Evolutionary conservation across 768 basidiomycete species (phyloP), one percentile per base, ranked within the genome.

Genomic region (Agrocybe chaxingu): DNA sequence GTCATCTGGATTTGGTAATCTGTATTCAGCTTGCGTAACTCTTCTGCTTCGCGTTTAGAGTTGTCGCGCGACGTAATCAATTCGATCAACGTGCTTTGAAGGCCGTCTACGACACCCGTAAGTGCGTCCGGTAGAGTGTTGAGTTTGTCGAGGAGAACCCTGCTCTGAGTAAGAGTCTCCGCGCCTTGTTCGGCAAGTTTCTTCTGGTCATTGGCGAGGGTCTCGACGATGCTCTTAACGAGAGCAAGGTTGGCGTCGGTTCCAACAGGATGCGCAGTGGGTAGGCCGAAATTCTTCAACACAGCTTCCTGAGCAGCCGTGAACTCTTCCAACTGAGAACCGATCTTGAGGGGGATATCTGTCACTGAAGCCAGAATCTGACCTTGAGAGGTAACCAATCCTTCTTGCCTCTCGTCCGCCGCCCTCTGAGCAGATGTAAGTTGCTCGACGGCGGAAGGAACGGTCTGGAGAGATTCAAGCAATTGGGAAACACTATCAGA

Each of bases 1-100:
- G 82, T 79, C 8, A 92, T 59, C 58, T 90, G 85, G 32, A 83
- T 70, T 59, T 90, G 88, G 43, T 82, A 73, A 6, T 92, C 89
- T 7, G 78, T 70, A 62, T 89, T 90, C 12, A 73, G 58, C 52
- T 79, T 80, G 39, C 82, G 80, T 50, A 89, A 71, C 47, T 92
- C 88, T 8, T 90, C 87, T 29, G 84, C 64, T 58, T 91, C 87
- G 42, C 76, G 78, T 61, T 79, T 81, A 24, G 75, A 71, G 7
- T 72, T 71, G 53, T 84, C 80, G 12, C 77, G 79, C 2, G 83
- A 78, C 8, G 78, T 63, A 7, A 77, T 70, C 32, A 90, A 74
- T 50, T 89, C 87, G 8, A 80, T 75, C 48, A 87, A 78, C 9
- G 79, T 76, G 34, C 72, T 75, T 57, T 88, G 82, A 10, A 92